Base-by-base conservation (phyloP, 805 yeast genomes). In the Zygoascus biomembranicola region DNA sequence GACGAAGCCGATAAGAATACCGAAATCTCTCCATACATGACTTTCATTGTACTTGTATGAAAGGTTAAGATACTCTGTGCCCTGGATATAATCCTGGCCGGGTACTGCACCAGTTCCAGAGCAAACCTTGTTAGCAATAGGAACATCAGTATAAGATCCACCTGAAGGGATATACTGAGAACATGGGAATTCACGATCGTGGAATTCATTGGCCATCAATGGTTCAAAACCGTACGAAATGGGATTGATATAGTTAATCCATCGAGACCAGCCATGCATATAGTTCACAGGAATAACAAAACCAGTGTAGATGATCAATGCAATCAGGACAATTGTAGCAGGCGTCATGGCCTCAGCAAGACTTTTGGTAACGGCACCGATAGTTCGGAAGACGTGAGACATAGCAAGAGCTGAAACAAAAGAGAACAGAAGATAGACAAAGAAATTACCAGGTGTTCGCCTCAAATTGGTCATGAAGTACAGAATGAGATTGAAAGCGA, bases 1-100 rank as follows among this genome's bases (percentile, higher is more conserved):
- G 23, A 69, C 67, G 63, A 76, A 86, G 1, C 75, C 88, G 55
- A 82, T 49, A 42, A 74, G 66, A 58, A 87, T 83, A 65, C 90
- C 87, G 56, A 71, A 74, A 59, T 82, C 77, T 69, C 87, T 75
- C 87, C 88, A 83, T 63, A 74, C 71, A 65, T 82, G 82, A 8
- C 65, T 46, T 52, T 68, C 65, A 45, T 64, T 55, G 65, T 80
- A 82, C 8, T 66, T 61, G 64, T 70, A 83, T 3, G 82, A 68
- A 11, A 61, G 52, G 4, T 59, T 56, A 23, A 84, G 55, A 63
- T 76, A 85, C 13, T 59, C 70, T 49, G 75, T 73, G 60, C 92
- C 92, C 47, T 61, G 62, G 39, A 85, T 85, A 50, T 57, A 57
- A 18, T 60, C 58, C 19, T 64, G 59, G 51, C 90, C 90, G 0